Evolutionary conservation across 1,284 basidiomycete species (phyloP).

Genomic region (Ustilago loliicola): DNA sequence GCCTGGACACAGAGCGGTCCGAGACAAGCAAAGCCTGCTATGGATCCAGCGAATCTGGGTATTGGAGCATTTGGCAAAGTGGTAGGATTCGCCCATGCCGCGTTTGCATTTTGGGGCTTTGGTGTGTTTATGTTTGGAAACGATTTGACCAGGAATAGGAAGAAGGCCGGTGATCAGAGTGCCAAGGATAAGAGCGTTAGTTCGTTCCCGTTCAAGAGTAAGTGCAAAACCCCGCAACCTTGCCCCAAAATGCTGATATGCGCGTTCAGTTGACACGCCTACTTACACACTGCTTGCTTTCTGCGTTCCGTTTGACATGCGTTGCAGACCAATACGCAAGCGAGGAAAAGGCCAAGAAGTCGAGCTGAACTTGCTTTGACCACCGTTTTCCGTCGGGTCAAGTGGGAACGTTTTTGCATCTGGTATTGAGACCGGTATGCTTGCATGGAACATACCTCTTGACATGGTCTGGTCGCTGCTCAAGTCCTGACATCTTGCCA

Average conservation of each 20-base stretch:
- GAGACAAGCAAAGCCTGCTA: neutral
- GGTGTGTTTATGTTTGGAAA: conserved; percentile 54
- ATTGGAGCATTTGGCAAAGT: conserved; percentile 48
- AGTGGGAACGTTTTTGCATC: no score
- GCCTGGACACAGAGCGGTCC: conserved; percentile 34
- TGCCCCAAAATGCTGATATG: no score
- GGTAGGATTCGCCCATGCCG: conserved; percentile 29
- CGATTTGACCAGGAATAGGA: conserved; percentile 48
- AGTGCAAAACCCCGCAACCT: no score
- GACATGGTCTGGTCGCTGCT: neutral
- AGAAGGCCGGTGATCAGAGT: conserved; percentile 35
- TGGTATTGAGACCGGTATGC: no score
- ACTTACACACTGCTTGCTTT: neutral
- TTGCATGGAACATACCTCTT: no score
- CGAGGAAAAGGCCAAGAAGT: conserved; percentile 47
- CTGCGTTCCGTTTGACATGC: no score
- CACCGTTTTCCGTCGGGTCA: no score
- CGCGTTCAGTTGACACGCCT: conserved; percentile 1
- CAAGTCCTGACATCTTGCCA: neutral
- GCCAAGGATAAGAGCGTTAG: conserved; percentile 70
- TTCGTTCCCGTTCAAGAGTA: conserved; percentile 50
- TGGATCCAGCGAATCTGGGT: conserved; percentile 33
- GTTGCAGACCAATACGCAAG: conserved; percentile 36
- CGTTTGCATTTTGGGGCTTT: conserved; percentile 48
- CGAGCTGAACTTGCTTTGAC: conserved; percentile 12